Evolutionary conservation across 2,329 filamentous ascomycete genomes (phyloP).

Genomic region (Ascochyta koolunga): DNA sequence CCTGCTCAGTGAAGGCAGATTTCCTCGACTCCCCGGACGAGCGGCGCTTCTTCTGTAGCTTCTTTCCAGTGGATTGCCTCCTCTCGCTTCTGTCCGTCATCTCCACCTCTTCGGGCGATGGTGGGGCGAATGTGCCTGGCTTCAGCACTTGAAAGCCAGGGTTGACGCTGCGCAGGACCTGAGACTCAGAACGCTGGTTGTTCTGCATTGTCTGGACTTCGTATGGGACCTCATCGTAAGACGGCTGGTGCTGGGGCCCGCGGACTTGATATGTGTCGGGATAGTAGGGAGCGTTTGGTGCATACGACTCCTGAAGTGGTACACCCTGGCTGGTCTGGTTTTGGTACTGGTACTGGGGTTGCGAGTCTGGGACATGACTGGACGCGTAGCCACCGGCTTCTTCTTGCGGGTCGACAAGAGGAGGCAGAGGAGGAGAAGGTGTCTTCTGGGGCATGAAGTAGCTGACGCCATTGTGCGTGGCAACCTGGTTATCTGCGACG

Average conservation of each 20-base stretch:
- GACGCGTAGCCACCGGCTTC: conserved; percentile 12
- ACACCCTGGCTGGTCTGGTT: conserved; percentile 41
- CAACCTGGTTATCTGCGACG: conserved; percentile 39
- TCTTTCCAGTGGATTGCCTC: conserved; percentile 43
- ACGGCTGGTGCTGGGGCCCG: conserved; percentile 44
- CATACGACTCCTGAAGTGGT: conserved; percentile 47
- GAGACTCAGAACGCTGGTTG: conserved; percentile 32
- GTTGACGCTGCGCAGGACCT: conserved; percentile 51
- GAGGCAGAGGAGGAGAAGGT: conserved; percentile 42
- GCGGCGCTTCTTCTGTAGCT: conserved; percentile 52
- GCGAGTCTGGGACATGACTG: conserved; percentile 20
- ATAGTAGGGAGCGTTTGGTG: conserved; percentile 39
- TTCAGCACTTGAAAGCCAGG: conserved; percentile 50
- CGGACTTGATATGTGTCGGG: conserved; percentile 47
- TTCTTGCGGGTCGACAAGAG: conserved; percentile 22
- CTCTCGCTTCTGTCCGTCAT: conserved; percentile 32
- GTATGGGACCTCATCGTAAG: conserved; percentile 43
- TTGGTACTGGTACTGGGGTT: conserved; percentile 2
- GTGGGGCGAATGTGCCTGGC: conserved; percentile 47
- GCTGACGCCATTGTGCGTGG: conserved; percentile 44
- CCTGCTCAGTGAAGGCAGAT: conserved; percentile 47
- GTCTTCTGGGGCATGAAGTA: conserved; percentile 48
- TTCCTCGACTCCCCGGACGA: conserved; percentile 38
- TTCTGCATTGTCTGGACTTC: conserved; percentile 37
- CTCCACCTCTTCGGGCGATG: conserved; percentile 37